These are phyloP conservation scores for Lotus japonicus DNA, from an alignment of 306 rosid genomes.

Conservation along the genomic window DNA sequence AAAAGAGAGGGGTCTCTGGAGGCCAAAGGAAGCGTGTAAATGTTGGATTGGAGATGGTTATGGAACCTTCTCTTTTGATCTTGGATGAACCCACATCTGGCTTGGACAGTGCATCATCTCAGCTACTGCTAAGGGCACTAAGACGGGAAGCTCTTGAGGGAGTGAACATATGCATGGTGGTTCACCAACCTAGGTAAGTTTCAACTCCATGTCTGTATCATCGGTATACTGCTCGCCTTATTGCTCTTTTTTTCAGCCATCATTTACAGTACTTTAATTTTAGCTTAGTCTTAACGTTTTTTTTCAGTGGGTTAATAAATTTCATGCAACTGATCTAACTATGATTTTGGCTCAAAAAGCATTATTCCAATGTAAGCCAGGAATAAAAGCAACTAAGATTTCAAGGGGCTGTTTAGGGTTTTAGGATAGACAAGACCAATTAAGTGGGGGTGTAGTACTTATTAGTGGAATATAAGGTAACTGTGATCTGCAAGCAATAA, in stretches of 20 bases:
- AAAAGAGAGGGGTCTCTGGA: constrained; percentile 94
- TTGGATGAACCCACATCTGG: constrained; percentile 98
- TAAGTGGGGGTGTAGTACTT: neutral
- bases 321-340: neutral
- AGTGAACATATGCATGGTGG: constrained; percentile 93
- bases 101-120: constrained; percentile 97
- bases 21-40: constrained; percentile 97
- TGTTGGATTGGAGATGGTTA: constrained; percentile 97
- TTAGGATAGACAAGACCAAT: neutral
- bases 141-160: constrained; percentile 98
- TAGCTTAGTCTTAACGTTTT: neutral
- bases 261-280: neutral
- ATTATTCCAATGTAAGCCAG: neutral
- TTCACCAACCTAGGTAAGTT: constrained; percentile 95
- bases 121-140: constrained; percentile 84
- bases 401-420: neutral
- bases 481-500: neutral
- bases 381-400: neutral
- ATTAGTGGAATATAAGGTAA: no score
- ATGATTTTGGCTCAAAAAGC: neutral
- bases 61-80: constrained; percentile 95
- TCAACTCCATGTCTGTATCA: constrained; percentile 4
- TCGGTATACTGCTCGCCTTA: neutral
- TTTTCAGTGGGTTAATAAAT: neutral
- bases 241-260: neutral